A percentile compares a stretch with the other conserved stretches of the same genome.
These are phyloP conservation scores for Monosporascus sp. DNA, from an alignment of 2,329 filamentous ascomycete genomes.

Conservation along the genomic window DNA sequence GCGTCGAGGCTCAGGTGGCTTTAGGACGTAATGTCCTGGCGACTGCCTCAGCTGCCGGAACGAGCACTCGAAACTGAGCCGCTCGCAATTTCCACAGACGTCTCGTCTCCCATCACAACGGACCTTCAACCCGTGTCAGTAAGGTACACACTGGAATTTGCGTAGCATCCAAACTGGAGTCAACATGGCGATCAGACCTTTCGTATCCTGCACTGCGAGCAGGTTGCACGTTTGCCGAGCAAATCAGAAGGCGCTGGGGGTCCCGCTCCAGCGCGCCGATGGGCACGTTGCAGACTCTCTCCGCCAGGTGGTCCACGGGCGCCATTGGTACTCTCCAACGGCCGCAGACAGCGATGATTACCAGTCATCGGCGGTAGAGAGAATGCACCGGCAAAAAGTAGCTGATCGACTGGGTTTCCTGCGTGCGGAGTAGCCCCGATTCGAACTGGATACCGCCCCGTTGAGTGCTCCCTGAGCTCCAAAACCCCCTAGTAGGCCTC, in stretches of 20 bases:
- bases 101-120: constrained; percentile 26
- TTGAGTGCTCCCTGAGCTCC: neutral
- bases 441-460: neutral
- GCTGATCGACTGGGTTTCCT: neutral
- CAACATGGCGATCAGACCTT: constrained; percentile 11
- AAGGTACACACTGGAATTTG: neutral
- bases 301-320: constrained; percentile 4
- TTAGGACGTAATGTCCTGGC: constrained; percentile 17
- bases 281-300: neutral
- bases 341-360: constrained; percentile 18
- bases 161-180: neutral
- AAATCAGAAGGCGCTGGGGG: constrained; percentile 4
- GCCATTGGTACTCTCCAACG: constrained; percentile 12
- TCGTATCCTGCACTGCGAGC: constrained; percentile 22
- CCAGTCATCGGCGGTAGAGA: constrained; percentile 17
- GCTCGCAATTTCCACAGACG: constrained; percentile 27
- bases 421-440: neutral
- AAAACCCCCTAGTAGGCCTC: neutral
- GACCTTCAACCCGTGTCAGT: constrained; percentile 5
- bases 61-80: constrained; percentile 28
- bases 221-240: constrained; percentile 17
- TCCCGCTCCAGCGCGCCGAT: neutral
- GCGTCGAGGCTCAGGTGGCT: constrained; percentile 19
- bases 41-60: constrained; percentile 21
- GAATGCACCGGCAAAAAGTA: neutral